These are phyloP conservation scores for Globisporangium irregulare DNA, from an alignment of 352 stramenopile species.

Conservation along the genomic window DNA sequence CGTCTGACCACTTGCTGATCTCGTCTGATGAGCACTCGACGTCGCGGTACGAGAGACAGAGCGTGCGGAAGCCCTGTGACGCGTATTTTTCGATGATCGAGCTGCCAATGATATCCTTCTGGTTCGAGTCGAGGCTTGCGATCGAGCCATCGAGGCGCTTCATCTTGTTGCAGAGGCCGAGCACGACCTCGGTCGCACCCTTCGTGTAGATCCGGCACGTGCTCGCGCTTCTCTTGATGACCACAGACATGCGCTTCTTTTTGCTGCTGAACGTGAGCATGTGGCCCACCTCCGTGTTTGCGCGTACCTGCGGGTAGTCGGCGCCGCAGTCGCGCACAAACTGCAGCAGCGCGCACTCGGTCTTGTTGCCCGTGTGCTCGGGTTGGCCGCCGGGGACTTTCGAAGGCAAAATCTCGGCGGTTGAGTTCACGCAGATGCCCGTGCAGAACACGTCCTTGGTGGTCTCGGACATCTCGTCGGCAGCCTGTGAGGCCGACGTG, in stretches of 20 bases:
- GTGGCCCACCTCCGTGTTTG: slow-evolving; percentile 51
- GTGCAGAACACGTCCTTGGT: slow-evolving; percentile 70
- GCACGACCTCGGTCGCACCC: slow-evolving; percentile 68
- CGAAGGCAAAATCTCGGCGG: slow-evolving; percentile 58
- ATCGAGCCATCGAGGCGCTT: slow-evolving; percentile 63
- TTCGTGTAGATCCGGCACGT: slow-evolving; percentile 78
- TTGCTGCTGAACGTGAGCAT: slow-evolving; percentile 85
- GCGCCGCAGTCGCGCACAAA: slow-evolving; percentile 71
- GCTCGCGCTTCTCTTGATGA: slow-evolving; percentile 40
- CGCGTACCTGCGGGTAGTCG: slow-evolving; percentile 51
- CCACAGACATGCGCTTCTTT: slow-evolving; percentile 83
- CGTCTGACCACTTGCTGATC: slow-evolving; percentile 65
- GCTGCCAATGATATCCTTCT: slow-evolving; percentile 63
- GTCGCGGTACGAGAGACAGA: slow-evolving; percentile 86
- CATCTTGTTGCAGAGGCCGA: slow-evolving; percentile 69
- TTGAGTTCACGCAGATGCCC: slow-evolving; percentile 72
- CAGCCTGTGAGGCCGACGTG: slow-evolving; percentile 38
- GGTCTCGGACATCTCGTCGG: slow-evolving; percentile 55
- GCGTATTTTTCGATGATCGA: slow-evolving; percentile 79
- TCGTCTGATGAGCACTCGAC: slow-evolving; percentile 57
- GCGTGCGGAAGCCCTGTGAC: slow-evolving; percentile 75
- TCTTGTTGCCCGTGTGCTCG: slow-evolving; percentile 83
- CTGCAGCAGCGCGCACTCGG: slow-evolving; percentile 70
- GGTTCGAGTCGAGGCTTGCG: slow-evolving; percentile 37
- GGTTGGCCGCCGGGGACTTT: slow-evolving; percentile 50